Conservation (phyloP, 1,284 basidiomycete genomes). For the Papiliotrema fonsecae region DNA sequence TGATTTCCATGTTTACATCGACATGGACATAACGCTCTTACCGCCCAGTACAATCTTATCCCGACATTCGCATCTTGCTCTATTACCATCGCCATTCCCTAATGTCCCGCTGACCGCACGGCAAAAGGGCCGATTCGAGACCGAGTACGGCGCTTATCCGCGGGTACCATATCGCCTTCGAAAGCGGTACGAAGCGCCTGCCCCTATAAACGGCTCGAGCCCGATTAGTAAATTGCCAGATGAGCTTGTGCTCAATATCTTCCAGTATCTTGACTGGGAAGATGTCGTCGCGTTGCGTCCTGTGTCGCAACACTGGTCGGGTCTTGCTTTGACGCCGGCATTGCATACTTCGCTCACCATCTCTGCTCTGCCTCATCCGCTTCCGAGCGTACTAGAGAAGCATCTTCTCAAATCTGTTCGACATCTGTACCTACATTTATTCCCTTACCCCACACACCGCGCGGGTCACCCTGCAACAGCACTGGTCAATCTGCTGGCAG, state of each 20-base stretch:
- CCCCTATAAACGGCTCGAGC: constrained; percentile 18
- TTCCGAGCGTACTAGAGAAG: background rate
- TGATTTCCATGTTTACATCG: too few species aligned
- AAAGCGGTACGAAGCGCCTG: constrained; percentile 5
- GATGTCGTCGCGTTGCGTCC: constrained; percentile 20
- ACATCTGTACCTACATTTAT: constrained; percentile 24
- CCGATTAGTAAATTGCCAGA: constrained; percentile 22
- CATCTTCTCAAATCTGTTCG: constrained; percentile 20
- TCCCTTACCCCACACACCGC: constrained; percentile 12
- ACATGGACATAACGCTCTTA: constrained; percentile 25
- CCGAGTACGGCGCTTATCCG: background rate
- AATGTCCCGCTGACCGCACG: background rate
- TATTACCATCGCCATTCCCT: constrained; percentile 12
- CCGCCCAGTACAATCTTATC: constrained; percentile 25
- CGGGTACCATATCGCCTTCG: background rate
- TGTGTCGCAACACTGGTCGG: constrained; percentile 9
- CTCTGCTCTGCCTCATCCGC: constrained; percentile 13
- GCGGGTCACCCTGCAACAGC: constrained; percentile 4
- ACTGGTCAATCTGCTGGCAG: constrained; percentile 11
- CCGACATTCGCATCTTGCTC: constrained; percentile 21
- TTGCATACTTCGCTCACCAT: constrained; percentile 24
- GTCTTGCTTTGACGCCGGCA: constrained; percentile 16
- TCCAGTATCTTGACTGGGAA: constrained; percentile 20
- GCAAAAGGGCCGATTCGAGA: background rate
- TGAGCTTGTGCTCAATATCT: constrained; percentile 26